phyloP scores from a whole-genome alignment of 139 green algal genomes.

The Chlamydomonas sphaeroides region DNA sequence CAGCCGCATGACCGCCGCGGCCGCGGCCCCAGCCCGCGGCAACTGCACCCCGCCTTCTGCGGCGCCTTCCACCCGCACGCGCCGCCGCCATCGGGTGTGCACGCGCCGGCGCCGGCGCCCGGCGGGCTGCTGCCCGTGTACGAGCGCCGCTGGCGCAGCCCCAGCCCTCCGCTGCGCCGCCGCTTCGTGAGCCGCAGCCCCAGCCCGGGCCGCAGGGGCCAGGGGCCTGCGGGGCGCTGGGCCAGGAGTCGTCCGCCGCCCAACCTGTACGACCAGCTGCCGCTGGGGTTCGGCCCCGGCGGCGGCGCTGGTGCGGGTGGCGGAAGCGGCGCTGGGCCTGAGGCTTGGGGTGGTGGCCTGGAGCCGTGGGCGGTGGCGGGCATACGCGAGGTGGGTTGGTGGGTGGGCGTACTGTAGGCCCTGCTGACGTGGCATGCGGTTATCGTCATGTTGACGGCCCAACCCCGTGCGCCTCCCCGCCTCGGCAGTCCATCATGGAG shows the following conservation, averaged over 20 bases:
- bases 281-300: neutral
- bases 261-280: neutral
- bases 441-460: neutral
- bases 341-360: neutral
- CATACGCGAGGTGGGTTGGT: neutral
- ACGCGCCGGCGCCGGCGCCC: neutral
- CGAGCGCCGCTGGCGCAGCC: constrained; percentile 29
- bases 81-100: neutral
- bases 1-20: neutral
- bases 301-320: neutral
- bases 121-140: neutral
- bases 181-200: neutral
- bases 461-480: too few relatives aligned
- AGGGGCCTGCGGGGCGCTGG: too few relatives aligned
- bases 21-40: neutral
- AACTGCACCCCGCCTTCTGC: too few relatives aligned
- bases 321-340: neutral
- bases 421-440: too few relatives aligned
- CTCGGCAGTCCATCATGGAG: neutral
- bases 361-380: neutral
- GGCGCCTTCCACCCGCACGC: too few relatives aligned
- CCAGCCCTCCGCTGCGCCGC: neutral
- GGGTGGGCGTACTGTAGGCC: too few relatives aligned
- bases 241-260: neutral
- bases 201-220: neutral